Evolutionary conservation across 768 basidiomycete species (phyloP).

Genomic region (Suillus variegatus): DNA sequence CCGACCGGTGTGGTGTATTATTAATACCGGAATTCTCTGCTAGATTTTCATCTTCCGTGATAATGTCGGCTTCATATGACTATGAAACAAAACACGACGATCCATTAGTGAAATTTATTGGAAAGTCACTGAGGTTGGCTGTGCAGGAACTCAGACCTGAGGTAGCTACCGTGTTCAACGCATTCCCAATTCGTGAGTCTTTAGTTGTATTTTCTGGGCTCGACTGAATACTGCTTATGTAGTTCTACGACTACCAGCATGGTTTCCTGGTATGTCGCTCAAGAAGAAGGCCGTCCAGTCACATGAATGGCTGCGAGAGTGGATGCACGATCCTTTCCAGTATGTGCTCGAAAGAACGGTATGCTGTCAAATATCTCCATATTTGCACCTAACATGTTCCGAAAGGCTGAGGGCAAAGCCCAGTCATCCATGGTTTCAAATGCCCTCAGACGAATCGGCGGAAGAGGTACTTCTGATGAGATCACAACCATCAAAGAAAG

Average conservation of each 20-base stretch:
- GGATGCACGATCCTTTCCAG: slow-evolving; percentile 24
- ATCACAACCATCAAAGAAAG: slow-evolving; percentile 18
- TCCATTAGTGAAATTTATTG: slow-evolving; percentile 25
- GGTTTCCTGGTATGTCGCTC: slow-evolving; percentile 32
- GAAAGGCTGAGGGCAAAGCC: slow-evolving; percentile 16
- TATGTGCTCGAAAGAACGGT: slow-evolving; percentile 17
- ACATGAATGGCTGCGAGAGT: slow-evolving; percentile 18
- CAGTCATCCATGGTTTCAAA: slow-evolving; percentile 20
- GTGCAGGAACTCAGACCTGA: slow-evolving; percentile 25
- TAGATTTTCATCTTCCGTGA: slow-evolving; percentile 29
- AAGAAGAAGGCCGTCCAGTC: slow-evolving; percentile 23
- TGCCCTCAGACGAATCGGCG: slow-evolving; percentile 12
- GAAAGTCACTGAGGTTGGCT: slow-evolving; percentile 27
- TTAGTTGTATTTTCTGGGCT: slow-evolving; percentile 2
- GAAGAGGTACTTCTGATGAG: slow-evolving; percentile 1
- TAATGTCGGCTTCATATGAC: slow-evolving; percentile 34
- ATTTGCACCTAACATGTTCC: neutral
- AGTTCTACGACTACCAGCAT: slow-evolving; percentile 27
- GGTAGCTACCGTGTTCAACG: slow-evolving; percentile 18
- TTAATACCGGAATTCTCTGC: neutral
- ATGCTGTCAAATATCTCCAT: neutral
- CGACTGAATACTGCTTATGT: slow-evolving; percentile 7
- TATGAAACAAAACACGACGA: slow-evolving; percentile 33
- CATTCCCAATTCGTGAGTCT: slow-evolving; percentile 14
- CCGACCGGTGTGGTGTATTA: neutral